Base-by-base conservation (phyloP, 768 basidiomycete species). In the Pisolithus albus region DNA sequence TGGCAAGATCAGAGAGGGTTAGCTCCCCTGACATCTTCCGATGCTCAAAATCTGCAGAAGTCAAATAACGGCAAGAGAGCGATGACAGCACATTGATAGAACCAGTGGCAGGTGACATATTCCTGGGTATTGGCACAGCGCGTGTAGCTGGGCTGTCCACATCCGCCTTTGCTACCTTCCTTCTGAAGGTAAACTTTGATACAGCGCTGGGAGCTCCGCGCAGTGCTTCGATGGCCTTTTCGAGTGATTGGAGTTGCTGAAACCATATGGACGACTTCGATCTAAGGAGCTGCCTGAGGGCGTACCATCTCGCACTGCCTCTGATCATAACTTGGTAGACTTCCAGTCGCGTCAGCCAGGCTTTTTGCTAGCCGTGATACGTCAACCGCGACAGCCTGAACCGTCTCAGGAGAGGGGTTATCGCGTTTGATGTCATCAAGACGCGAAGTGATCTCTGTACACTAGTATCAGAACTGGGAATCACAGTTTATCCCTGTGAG, bases 241-340 rank as follows among this genome's bases (percentile, higher is more conserved):
- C 87, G 9, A 90, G 63, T 5, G 65, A 65, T 61, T 80, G 82
- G 51, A 91, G 64, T 79, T 84, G 83, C 89, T 92, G 32, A 47
- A 50, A 41, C 52, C 43, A 28, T 37, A 49, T 66, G 50, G 62
- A 34, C 45, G 34, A 34, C 49, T 36, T 50, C 30, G 36, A 46
- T 21, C 49, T 18, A 53, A 38, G 19, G 23, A n/a, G 28, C 5
- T 48, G 37, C n/a, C 18, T 28, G 39, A 19, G 36, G 23, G 71
- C 81, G 49, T 57, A 88, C 88, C 59, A 72, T 67, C 63, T 86
- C 84, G 61, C 76, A 85, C 60, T 82, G 83, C 49, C 83, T 76
- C 61, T 86, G 88, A 64, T 89, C 86, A 61, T 88, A 88, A 37
- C 76, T 71, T 4, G 88, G 84, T 42, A 92, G 68, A 52, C 76